Evolutionary conservation across 2,329 filamentous ascomycete genomes (phyloP).

Genomic region (Neobulgaria alba): DNA sequence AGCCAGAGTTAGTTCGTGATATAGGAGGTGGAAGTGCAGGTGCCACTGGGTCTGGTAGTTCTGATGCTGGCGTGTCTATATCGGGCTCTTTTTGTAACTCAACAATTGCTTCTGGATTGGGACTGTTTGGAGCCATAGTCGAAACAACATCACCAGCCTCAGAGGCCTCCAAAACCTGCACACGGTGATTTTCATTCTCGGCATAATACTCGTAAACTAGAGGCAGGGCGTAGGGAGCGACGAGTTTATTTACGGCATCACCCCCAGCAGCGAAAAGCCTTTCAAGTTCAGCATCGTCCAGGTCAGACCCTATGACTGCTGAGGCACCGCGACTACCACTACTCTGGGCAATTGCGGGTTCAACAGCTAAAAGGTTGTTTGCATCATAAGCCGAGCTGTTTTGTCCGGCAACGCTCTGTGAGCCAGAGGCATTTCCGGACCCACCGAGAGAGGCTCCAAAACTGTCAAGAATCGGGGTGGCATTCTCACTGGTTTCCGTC

Average conservation of each 20-base stretch:
- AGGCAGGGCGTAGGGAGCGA: background rate
- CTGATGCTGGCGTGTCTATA: background rate
- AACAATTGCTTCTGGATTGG: background rate
- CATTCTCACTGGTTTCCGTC: no score
- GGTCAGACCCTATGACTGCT: no score
- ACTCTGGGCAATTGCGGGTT: no score
- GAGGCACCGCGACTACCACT: no score
- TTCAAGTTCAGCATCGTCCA: slow-evolving; percentile 3
- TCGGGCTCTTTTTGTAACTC: background rate
- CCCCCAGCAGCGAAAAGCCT: background rate
- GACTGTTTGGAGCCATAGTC: background rate
- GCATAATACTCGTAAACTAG: background rate
- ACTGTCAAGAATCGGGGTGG: no score
- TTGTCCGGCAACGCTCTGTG: no score
- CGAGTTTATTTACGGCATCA: background rate
- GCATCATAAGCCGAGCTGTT: no score
- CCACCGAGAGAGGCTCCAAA: no score
- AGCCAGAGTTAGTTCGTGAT: background rate
- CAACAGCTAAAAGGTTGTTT: no score
- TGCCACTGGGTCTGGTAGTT: background rate
- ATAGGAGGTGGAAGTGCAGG: background rate
- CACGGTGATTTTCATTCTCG: background rate
- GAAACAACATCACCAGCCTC: background rate
- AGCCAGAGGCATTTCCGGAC: no score
- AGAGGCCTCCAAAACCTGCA: background rate